These are phyloP conservation scores for Trametes cubensis DNA, from an alignment of 768 basidiomycete species.

Conservation along the genomic window DNA sequence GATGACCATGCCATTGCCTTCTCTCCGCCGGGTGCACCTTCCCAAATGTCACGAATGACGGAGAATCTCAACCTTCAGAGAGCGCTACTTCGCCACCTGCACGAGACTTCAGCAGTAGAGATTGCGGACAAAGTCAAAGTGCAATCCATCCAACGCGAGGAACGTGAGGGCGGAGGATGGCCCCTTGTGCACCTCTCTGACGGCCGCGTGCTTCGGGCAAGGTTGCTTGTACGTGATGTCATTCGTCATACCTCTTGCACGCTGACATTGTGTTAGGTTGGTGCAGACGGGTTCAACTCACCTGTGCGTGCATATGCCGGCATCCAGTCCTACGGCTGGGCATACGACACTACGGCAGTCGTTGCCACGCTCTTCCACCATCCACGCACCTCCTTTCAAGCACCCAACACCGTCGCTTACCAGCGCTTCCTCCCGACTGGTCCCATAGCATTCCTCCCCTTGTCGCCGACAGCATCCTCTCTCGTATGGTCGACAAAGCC, in stretches of 20 bases:
- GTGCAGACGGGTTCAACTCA: slow-evolving; percentile 94
- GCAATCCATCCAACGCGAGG: slow-evolving; percentile 60
- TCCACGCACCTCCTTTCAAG: slow-evolving; percentile 62
- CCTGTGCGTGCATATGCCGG: slow-evolving; percentile 86
- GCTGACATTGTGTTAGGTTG: slow-evolving; percentile 58
- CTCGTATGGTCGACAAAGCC: slow-evolving; percentile 95
- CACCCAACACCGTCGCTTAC: slow-evolving; percentile 79
- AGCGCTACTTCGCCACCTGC: slow-evolving; percentile 71
- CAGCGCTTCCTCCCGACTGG: slow-evolving; percentile 95
- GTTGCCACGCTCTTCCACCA: slow-evolving; percentile 86
- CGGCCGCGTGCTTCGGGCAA: slow-evolving; percentile 63
- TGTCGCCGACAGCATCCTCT: slow-evolving; percentile 76
- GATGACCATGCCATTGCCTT: slow-evolving; percentile 46
- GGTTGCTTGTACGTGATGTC: slow-evolving; percentile 63
- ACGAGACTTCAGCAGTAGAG: slow-evolving; percentile 52
- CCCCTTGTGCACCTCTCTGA: slow-evolving; percentile 77
- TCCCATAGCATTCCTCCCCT: slow-evolving; percentile 92
- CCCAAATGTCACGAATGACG: slow-evolving; percentile 79
- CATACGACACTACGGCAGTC: slow-evolving; percentile 85
- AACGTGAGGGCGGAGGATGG: slow-evolving; percentile 63
- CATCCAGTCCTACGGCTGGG: slow-evolving; percentile 89
- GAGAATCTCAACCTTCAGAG: slow-evolving; percentile 95
- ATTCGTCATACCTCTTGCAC: background rate
- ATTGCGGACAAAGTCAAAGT: slow-evolving; percentile 79
- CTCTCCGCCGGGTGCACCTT: slow-evolving; percentile 22